Percentiles rank a stretch among this genome's conserved stretches.
These are phyloP conservation scores for Santalum album DNA, from an alignment of 164 flowering plant genomes.

Conservation along the genomic window DNA sequence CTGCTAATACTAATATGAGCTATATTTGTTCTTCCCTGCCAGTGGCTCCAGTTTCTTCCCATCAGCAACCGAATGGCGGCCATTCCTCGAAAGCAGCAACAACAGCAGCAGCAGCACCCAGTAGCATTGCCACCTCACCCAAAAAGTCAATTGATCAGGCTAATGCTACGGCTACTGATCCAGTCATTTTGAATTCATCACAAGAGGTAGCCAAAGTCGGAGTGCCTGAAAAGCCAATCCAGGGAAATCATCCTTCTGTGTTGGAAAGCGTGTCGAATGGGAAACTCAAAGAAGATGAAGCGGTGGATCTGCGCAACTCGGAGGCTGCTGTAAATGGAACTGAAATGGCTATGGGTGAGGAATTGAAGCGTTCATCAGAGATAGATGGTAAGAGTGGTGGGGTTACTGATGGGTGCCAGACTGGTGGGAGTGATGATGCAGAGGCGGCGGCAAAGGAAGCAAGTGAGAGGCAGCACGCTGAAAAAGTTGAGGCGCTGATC, in stretches of 20 bases:
- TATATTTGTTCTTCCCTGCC: conserved; percentile 30
- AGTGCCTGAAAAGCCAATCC: conserved; percentile 4
- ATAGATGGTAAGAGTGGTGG: conserved; percentile 7
- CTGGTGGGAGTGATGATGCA: conserved; percentile 4
- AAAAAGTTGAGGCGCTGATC: conserved; percentile 1
- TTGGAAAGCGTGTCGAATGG: conserved; percentile 3
- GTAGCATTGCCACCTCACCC: conserved; percentile 6
- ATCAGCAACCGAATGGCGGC: background rate
- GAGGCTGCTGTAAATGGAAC: conserved; percentile 7
- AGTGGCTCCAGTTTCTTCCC: conserved; percentile 17
- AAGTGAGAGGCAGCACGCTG: conserved; percentile 5
- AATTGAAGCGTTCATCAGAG: conserved; percentile 7
- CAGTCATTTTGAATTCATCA: background rate
- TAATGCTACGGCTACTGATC: conserved; percentile 5
- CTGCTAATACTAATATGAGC: conserved; percentile 34
- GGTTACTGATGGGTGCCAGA: background rate
- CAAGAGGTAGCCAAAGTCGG: conserved; percentile 11
- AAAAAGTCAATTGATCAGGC: conserved; percentile 13
- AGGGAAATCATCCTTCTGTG: conserved; percentile 5
- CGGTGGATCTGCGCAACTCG: conserved; percentile 7
- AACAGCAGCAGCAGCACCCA: conserved; percentile 8
- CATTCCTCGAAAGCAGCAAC: conserved; percentile 15
- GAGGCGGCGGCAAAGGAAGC: background rate
- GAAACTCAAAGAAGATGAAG: conserved; percentile 9
- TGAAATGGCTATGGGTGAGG: conserved; percentile 6